Evolutionary conservation across 129 eudicot species (phyloP), one percentile per base, ranked within the genome.

Genomic region (Arctium lappa): DNA sequence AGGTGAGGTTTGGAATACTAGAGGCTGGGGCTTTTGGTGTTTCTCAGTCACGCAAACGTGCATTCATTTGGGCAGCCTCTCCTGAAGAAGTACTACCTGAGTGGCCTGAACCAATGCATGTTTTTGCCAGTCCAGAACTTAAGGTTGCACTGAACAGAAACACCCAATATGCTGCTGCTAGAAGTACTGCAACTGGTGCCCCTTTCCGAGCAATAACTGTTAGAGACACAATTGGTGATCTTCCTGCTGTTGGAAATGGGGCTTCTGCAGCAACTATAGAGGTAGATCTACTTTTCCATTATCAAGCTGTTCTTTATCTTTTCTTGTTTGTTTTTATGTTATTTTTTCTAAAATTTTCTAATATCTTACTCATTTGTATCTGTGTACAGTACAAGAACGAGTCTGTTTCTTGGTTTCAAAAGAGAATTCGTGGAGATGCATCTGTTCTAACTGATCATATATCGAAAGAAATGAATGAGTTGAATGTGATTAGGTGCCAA

Each of bases 21-120:
- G 92, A 91, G 85, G 94, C 94, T 70, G 94, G 94, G 60, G 92
- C 92, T 29, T 91, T 62, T 85, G 94, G 94, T 69, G 90, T 91
- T 27, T 91, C 92, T 16, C 94, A 91, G 80, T 91, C 94, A 30
- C 87, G 90, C 44, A 88, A 90, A 71, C 93, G 91, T 37, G 93
- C 91, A 29, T 90, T 90, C 82, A 90, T 90, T 7, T 91, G 96
- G 93, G 96, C 93, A 65, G 96, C 96, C 39, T 79, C 96, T 68
- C 96, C 96, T 36, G 93, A 89, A 31, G 93, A 91, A 83, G 82
- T 78, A 31, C 86, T 91, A 13, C 96, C 93, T 0, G 95, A 91
- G 68, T 91, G 96, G 96, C 93, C 91, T 2, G 96, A 91, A 69
- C 96, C 93, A 15, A 91, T 91, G 96, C 93, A 91, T 82, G 96